Evolutionary conservation across 192 early-diverging fungal genomes (phyloP).

Genomic region (Phycomyces nitens): DNA sequence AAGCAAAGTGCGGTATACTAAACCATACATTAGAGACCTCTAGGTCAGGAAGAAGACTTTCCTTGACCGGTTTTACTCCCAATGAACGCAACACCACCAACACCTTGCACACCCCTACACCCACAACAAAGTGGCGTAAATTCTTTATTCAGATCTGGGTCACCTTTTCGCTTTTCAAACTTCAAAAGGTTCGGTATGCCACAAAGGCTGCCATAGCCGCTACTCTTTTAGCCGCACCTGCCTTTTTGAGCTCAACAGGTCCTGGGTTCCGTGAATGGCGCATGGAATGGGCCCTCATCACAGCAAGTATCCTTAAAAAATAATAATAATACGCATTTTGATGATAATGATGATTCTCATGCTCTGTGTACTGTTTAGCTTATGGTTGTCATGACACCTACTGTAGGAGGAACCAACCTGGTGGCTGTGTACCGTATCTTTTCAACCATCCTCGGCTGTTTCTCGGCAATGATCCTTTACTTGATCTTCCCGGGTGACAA

Average conservation of each 20-base stretch:
- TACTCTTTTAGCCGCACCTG: conserved; percentile 58
- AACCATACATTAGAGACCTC: background rate
- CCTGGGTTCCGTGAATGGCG: conserved; percentile 56
- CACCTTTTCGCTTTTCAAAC: conserved; percentile 55
- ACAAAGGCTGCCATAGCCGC: conserved; percentile 68
- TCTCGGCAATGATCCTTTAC: conserved; percentile 57
- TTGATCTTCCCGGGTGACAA: conserved; percentile 46
- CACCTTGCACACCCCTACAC: conserved; percentile 62
- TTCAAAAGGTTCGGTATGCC: conserved; percentile 70
- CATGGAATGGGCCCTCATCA: conserved; percentile 76
- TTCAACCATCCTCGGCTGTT: conserved; percentile 69
- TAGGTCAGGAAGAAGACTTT: background rate
- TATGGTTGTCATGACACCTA: conserved; percentile 82
- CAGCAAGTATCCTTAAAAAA: conserved; percentile 49
- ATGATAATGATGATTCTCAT: no score
- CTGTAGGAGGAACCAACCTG: conserved; percentile 76
- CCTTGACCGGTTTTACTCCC: conserved; percentile 21
- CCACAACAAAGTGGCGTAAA: conserved; percentile 45
- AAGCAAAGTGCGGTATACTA: background rate
- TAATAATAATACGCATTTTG: no score
- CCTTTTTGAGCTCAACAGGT: conserved; percentile 56
- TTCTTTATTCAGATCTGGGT: conserved; percentile 60
- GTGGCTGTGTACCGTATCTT: conserved; percentile 69
- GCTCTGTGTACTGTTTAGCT: no score
- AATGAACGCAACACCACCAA: conserved; percentile 36